phyloP scores from a whole-genome alignment of 2,329 filamentous ascomycete genomes.

The Fusarium setosum region DNA sequence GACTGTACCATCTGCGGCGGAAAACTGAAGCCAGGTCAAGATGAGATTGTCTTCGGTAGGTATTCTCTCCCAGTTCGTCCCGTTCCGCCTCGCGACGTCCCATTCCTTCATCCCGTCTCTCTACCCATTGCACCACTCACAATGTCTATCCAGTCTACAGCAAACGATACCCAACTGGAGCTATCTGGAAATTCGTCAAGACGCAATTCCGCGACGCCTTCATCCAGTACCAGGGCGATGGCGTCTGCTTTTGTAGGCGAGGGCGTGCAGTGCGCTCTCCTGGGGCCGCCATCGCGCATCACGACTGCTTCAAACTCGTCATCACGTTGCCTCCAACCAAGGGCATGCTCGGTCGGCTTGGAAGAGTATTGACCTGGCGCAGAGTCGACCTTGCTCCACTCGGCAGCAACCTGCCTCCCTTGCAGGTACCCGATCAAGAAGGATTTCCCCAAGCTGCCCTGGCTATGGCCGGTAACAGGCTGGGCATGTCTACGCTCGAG shows the following conservation, averaged over 20 bases:
- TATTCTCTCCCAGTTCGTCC: too few relatives aligned
- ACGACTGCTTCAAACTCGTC: background rate
- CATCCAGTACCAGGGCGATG: background rate
- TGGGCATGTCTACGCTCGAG: background rate
- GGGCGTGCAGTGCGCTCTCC: background rate
- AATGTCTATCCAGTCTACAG: background rate
- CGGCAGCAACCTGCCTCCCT: background rate
- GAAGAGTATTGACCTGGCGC: background rate
- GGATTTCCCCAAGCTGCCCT: background rate
- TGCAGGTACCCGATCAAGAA: background rate
- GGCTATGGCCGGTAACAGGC: background rate
- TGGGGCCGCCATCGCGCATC: background rate
- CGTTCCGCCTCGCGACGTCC: too few relatives aligned
- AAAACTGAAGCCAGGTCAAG: background rate
- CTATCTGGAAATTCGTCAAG: background rate
- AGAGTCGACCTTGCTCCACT: background rate
- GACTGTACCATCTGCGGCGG: background rate
- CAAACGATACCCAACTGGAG: background rate
- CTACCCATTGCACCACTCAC: too few relatives aligned
- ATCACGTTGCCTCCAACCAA: background rate
- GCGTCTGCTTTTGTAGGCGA: background rate
- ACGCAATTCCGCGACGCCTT: background rate
- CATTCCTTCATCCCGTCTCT: too few relatives aligned
- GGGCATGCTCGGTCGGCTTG: background rate
- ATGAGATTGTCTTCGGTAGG: background rate